Base-by-base conservation (phyloP, 305 asterid genomes). In the Nicotiana rustica region DNA sequence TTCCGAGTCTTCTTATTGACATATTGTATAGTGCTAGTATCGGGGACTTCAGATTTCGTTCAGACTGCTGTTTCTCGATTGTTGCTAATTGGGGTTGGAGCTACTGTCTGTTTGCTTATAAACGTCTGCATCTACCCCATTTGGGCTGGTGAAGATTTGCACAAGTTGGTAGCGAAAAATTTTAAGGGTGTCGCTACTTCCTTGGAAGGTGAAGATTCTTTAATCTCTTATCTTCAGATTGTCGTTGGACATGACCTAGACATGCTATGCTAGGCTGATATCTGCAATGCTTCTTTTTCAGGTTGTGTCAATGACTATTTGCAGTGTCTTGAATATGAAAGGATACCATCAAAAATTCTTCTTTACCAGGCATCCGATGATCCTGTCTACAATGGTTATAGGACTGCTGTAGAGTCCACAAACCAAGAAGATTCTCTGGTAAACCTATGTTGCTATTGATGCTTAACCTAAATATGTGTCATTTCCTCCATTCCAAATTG, bases 121-220 rank as follows among this genome's bases (percentile, higher is more conserved):
- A 95, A 95, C 81, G 82, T 89, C 2, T 95, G 95, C 64, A 47
- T 95, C 78, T 95, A 85, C 36, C 99, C 99, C 82, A 95, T 95
- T 84, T 95, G 99, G 98, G 92, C 98, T n/a, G 99, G 99, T 52
- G 99, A 96, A 76, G 98, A 96, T 89, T 86, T 96, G 93, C 99
- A 96, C 85, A 96, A 96, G 82, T 85, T 96, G 80, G 96, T 95
- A 0, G 98, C 91, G 21, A 92, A 92, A 71, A 95, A 95, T 83
- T 90, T 95, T 83, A 90, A 81, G 84, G 94, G 93, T 21, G 96
- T 95, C 12, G 97, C 98, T 47, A 85, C 88, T 70, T 92, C 98
- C 85, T 85, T 95, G 59, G 98, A 95, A 90, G 98, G 98, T 92
- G 81, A 83, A 61, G 44, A 44, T 21, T 49, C 41, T 61, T 18